These are phyloP conservation scores for Teunomyces pallodes DNA, from an alignment of 805 yeast genomes.

Conservation along the genomic window DNA sequence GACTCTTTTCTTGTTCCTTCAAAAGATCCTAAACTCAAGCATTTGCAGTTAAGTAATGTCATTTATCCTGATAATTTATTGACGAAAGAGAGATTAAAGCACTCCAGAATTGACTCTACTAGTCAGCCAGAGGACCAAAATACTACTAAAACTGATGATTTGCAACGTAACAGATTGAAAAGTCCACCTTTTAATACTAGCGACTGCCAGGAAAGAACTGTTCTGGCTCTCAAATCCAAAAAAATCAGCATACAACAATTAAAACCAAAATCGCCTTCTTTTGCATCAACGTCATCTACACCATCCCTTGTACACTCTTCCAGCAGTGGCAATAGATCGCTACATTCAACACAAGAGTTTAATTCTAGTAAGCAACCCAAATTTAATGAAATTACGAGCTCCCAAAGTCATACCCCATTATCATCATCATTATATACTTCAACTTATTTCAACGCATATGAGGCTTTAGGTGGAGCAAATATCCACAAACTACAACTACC, in stretches of 20 bases:
- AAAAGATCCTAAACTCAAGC: slow-evolving; percentile 21
- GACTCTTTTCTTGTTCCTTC: slow-evolving; percentile 15
- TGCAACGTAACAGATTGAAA: too few species aligned
- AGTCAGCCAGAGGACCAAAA: background rate
- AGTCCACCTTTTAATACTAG: too few species aligned
- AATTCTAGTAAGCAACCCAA: background rate
- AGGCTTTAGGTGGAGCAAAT: background rate
- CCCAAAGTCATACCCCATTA: background rate
- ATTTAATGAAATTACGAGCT: background rate
- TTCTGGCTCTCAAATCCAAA: background rate
- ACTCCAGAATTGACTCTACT: background rate
- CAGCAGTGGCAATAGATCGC: background rate
- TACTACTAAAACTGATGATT: background rate
- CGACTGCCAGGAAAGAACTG: background rate
- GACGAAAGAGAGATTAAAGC: background rate
- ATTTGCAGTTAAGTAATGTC: slow-evolving; percentile 17
- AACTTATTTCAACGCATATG: background rate
- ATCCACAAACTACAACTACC: background rate
- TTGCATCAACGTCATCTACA: background rate
- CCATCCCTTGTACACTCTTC: background rate
- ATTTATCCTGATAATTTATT: slow-evolving; percentile 19
- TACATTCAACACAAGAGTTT: background rate
- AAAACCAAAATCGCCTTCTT: background rate
- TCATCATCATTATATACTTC: background rate
- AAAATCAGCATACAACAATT: background rate